A percentile compares a stretch with the other conserved stretches of the same genome.
phyloP scores from a whole-genome alignment of 1,284 basidiomycete genomes.

The Pyrrhoderma lamaoense region DNA sequence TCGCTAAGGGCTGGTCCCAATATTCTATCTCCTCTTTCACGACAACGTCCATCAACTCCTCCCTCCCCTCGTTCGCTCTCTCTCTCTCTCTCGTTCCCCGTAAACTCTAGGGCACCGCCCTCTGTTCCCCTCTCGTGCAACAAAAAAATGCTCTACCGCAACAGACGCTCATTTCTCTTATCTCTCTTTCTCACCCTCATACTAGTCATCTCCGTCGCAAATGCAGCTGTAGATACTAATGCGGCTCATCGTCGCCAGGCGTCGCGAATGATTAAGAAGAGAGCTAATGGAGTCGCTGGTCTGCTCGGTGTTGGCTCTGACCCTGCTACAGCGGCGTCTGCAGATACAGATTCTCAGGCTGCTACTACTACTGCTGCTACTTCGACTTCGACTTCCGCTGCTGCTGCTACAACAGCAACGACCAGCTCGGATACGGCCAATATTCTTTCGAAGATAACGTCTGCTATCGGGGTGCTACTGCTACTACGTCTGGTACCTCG shows the following conservation, averaged over 20 bases:
- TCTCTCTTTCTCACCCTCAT: conserved; percentile 44
- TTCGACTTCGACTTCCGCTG: not conserved
- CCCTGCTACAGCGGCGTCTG: not conserved
- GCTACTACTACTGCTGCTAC: not conserved
- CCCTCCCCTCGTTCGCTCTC: not conserved
- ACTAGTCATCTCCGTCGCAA: conserved; percentile 39
- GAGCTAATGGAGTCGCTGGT: conserved; percentile 28
- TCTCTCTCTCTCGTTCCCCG: not conserved
- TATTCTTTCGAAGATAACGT: not conserved
- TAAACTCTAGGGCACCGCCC: not conserved
- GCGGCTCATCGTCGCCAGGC: conserved; percentile 44
- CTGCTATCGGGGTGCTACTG: not conserved
- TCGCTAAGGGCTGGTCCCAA: conserved; percentile 11
- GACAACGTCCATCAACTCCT: conserved; percentile 4
- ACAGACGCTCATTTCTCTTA: conserved; percentile 29
- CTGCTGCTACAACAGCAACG: not conserved
- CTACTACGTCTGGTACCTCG: not conserved
- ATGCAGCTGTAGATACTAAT: conserved; percentile 26
- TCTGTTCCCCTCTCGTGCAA: conserved; percentile 4
- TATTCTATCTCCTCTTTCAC: conserved; percentile 1
- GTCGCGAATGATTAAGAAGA: conserved; percentile 64
- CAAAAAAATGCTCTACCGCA: conserved; percentile 37
- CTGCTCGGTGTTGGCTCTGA: conserved; percentile 17
- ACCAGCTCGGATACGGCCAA: not conserved
- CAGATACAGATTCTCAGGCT: not conserved